phyloP scores from a whole-genome alignment of 768 basidiomycete species.

The Hypholoma sublateritium region DNA sequence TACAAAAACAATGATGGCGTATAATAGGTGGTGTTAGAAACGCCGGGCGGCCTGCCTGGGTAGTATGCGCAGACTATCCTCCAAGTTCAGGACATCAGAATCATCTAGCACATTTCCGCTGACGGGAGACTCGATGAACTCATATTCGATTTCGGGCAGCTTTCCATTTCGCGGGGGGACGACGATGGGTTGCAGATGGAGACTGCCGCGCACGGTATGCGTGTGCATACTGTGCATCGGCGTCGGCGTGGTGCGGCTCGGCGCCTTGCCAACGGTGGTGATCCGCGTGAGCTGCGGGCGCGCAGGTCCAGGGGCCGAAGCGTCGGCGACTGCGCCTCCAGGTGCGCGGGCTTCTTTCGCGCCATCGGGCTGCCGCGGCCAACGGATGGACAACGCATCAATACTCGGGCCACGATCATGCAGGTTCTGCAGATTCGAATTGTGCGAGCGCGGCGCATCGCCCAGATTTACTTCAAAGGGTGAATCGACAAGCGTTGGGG shows the following conservation, averaged over 20 bases:
- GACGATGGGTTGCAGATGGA: conserved; percentile 33
- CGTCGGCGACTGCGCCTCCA: conserved; percentile 1
- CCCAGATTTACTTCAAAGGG: neutral
- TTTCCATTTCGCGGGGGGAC: conserved; percentile 26
- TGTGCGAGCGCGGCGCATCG: neutral
- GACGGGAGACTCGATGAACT: conserved; percentile 18
- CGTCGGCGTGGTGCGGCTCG: conserved; percentile 32
- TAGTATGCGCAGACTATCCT: conserved; percentile 15
- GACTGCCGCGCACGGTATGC: conserved; percentile 24
- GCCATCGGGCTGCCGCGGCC: conserved; percentile 11
- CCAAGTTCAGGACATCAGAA: conserved; percentile 33
- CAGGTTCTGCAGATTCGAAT: conserved; percentile 16
- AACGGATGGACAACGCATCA: conserved; percentile 16
- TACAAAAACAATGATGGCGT: neutral
- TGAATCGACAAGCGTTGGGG: neutral
- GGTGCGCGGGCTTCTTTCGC: conserved; percentile 2
- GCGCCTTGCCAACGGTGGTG: conserved; percentile 41
- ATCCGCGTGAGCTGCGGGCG: conserved; percentile 25
- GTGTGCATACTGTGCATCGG: conserved; percentile 19
- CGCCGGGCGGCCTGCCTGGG: conserved; percentile 7
- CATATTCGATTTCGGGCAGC: conserved; percentile 23
- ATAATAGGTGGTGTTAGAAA: conserved; percentile 2
- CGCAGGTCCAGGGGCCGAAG: neutral
- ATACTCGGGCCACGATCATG: conserved; percentile 22
- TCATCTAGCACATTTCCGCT: conserved; percentile 25